Percentiles rank a stretch among this genome's conserved stretches.
These are phyloP conservation scores for Gracilaria domingensis DNA, from an alignment of 23 red algal genomes.

Conservation along the genomic window DNA sequence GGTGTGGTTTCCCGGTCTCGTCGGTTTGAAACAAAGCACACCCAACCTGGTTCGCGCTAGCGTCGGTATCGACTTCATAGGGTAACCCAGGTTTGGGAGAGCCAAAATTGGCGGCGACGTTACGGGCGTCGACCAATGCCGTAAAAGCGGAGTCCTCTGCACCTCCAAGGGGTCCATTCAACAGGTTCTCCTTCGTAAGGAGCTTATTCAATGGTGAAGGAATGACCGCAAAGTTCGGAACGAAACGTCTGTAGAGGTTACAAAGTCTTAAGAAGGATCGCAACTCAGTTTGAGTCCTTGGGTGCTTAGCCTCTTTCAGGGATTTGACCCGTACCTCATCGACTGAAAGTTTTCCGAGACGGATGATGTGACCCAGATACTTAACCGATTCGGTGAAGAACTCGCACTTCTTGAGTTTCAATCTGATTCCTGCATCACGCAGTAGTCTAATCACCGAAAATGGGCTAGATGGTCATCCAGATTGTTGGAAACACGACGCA, in stretches of 20 bases:
- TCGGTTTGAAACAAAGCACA: slow-evolving; percentile 21
- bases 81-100: background rate
- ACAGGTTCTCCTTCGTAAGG: background rate
- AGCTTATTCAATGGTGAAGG: background rate
- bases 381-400: slow-evolving; percentile 27
- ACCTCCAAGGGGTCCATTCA: background rate
- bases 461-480: slow-evolving; percentile 3
- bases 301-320: background rate
- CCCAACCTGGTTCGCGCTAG: background rate
- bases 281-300: slow-evolving; percentile 15
- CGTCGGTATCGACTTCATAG: background rate
- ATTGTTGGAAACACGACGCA: background rate
- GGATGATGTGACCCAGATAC: slow-evolving; percentile 49
- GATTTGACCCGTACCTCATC: background rate
- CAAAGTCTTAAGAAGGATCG: slow-evolving; percentile 22
- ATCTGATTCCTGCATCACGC: slow-evolving; percentile 21
- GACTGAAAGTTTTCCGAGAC: background rate
- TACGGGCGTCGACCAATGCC: background rate
- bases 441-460: background rate
- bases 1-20: background rate
- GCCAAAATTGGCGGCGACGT: background rate
- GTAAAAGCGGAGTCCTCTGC: background rate
- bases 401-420: slow-evolving; percentile 33
- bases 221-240: background rate
- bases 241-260: slow-evolving; percentile 21